These are phyloP conservation scores for Globisporangium alternatum DNA, from an alignment of 352 stramenopile genomes.

Conservation along the genomic window DNA sequence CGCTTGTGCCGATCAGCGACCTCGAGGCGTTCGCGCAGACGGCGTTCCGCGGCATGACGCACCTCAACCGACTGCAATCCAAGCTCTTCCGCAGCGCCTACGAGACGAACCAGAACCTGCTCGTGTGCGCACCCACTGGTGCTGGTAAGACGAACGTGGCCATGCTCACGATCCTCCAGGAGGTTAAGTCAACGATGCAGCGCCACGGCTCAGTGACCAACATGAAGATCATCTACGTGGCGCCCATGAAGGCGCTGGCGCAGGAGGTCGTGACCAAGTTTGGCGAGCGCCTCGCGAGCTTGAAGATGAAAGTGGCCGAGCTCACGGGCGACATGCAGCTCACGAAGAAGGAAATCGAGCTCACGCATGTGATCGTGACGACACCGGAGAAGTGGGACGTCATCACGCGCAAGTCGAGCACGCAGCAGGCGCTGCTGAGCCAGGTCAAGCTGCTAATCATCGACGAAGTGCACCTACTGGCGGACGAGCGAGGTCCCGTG, in stretches of 20 bases:
- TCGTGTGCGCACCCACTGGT: constrained; percentile 92
- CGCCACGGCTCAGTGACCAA: constrained; percentile 43
- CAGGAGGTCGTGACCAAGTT: constrained; percentile 99
- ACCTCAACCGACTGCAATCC: constrained; percentile 98
- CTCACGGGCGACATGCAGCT: constrained; percentile 99
- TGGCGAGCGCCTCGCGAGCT: constrained; percentile 66
- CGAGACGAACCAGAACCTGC: constrained; percentile 95
- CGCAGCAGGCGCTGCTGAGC: constrained; percentile 88
- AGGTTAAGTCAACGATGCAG: constrained; percentile 78
- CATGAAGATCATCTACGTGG: constrained; percentile 97
- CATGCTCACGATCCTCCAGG: constrained; percentile 95
- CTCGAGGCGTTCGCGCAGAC: constrained; percentile 75
- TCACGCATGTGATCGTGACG: constrained; percentile 97
- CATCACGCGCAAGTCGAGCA: constrained; percentile 96
- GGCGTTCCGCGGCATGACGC: constrained; percentile 71
- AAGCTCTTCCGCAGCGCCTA: constrained; percentile 97
- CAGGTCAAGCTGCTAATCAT: constrained; percentile 98
- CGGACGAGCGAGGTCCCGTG: constrained; percentile 97
- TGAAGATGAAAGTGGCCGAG: constrained; percentile 86
- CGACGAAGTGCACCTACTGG: constrained; percentile 99
- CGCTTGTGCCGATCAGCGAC: constrained; percentile 55
- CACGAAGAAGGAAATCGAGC: constrained; percentile 94
- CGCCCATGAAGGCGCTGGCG: constrained; percentile 97
- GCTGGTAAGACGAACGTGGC: constrained; percentile 99
- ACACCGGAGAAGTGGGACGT: constrained; percentile 99